phyloP scores from a whole-genome alignment of 1,139 yeast species.

The Kodamaea sp. region DNA sequence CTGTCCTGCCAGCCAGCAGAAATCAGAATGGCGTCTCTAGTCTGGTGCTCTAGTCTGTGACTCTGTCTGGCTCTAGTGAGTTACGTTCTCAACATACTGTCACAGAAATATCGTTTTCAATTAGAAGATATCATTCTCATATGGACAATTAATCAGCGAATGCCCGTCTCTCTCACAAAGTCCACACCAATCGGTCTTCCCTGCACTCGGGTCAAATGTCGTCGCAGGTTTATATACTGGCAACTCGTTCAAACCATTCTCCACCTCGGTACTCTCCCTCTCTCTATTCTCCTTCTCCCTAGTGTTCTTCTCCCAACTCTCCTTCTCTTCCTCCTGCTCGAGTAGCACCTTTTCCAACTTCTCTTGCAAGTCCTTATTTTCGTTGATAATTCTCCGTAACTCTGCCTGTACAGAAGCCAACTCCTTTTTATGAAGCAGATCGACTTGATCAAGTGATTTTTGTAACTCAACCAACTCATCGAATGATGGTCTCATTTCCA shows the following conservation, averaged over 20 bases:
- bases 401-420: constrained; percentile 28
- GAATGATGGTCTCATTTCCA: constrained; percentile 22
- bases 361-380: constrained; percentile 16
- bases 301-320: neutral
- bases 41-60: neutral
- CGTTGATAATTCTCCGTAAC: constrained; percentile 20
- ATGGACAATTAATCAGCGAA: constrained; percentile 82
- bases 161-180: constrained; percentile 90
- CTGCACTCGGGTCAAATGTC: constrained; percentile 65
- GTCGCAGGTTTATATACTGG: constrained; percentile 53
- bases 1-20: too few species aligned
- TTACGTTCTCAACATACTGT: too few species aligned
- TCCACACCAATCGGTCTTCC: constrained; percentile 84
- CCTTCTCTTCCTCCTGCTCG: constrained; percentile 11
- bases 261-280: constrained; percentile 15
- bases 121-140: constrained; percentile 57
- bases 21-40: too few species aligned
- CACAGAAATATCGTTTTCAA: neutral
- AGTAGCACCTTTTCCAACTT: constrained; percentile 17
- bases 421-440: constrained; percentile 29
- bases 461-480: constrained; percentile 25
- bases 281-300: constrained; percentile 10
- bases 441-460: constrained; percentile 21
- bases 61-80: neutral
- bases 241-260: constrained; percentile 7